Evolutionary conservation across 2,329 filamentous ascomycete species (phyloP), one percentile per base, ranked within the genome.

Genomic region (Exophiala mesophila): DNA sequence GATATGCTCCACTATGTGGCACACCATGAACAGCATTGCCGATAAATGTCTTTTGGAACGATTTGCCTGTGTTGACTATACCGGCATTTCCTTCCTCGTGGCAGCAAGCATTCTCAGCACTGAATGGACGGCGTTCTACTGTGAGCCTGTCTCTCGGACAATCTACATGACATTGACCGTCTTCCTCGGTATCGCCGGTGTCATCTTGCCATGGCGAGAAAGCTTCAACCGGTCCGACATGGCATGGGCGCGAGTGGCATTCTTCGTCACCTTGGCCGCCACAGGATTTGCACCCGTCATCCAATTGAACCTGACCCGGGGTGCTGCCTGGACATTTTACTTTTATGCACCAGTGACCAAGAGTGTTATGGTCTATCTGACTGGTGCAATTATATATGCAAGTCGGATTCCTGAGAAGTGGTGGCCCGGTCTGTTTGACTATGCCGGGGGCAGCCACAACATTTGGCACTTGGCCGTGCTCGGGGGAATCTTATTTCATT

Each of bases 61-160:
- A 49, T 97, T 98, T 59, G 92, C 92, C 13, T 98, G 92, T 63
- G 88, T 98, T 45, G 92, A 98, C 65, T 98, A 98, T 67, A 97
- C 92, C 0, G 92, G 92, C 41, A 98, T 98, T 55, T 95, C 89
- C 1, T 73, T 98, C 37, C 77, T 98, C 18, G 92, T 98, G 39
- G 88, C 92, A 2, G 88, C 92, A 7, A 94, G 87, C 43, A 98
- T 98, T 68, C 88, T 97, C 77, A 96, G 92, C 2, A 95, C 88
- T 24, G 92, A 98, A 63, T 98, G 97, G 69, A 96, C 92, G 1
- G 92, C 90, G 17, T 98, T 98, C 66, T 98, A 98, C 71, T 96
- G 92, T 69, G 92, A 98, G 59, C 89, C 92, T 3, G 58, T 85
- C 34, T 89, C 85, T 55, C 83, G 89, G 41, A 92, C 84, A 77